A percentile compares a stretch with the other conserved stretches of the same genome.
Conservation (phyloP, 176 grass and related monocot species). For the Oryza punctata region DNA sequence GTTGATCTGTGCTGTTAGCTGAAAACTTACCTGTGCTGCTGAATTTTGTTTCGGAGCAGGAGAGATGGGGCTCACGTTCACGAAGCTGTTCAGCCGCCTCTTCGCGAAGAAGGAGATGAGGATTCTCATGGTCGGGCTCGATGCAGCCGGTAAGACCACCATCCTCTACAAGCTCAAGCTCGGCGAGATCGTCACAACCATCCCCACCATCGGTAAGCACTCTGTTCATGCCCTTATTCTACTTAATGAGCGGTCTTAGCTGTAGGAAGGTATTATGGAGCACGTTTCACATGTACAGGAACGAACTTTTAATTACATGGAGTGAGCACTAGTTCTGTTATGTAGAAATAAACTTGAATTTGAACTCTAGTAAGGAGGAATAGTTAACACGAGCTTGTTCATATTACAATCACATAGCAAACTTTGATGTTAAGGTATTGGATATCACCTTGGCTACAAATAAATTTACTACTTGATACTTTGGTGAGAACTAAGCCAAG, state of each 20-base stretch:
- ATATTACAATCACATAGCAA: not conserved
- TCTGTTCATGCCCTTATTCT: not conserved
- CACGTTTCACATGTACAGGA: not conserved
- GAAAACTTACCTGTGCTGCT: not conserved
- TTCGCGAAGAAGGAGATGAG: conserved; percentile 95
- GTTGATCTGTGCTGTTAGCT: conserved; percentile 27
- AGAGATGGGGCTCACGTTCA: conserved; percentile 81
- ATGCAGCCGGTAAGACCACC: conserved; percentile 90
- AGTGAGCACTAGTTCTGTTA: not conserved
- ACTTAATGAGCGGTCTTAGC: not conserved
- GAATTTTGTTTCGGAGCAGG: conserved; percentile 30
- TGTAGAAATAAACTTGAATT: not conserved
- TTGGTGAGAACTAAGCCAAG: not conserved
- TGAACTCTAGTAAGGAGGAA: not conserved
- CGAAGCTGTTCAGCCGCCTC: conserved; percentile 80
- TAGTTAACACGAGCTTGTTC: not conserved
- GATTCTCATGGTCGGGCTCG: conserved; percentile 88
- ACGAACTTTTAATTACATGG: not conserved
- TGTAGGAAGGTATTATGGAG: not conserved
- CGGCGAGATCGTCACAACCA: conserved; percentile 90
- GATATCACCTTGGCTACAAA: not conserved
- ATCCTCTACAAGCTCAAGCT: conserved; percentile 95
- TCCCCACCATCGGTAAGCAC: conserved; percentile 79
- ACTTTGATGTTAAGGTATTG: not conserved
- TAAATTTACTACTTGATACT: not conserved